Base-by-base conservation (phyloP, 768 basidiomycete species). In the Suillus subalutaceus region DNA sequence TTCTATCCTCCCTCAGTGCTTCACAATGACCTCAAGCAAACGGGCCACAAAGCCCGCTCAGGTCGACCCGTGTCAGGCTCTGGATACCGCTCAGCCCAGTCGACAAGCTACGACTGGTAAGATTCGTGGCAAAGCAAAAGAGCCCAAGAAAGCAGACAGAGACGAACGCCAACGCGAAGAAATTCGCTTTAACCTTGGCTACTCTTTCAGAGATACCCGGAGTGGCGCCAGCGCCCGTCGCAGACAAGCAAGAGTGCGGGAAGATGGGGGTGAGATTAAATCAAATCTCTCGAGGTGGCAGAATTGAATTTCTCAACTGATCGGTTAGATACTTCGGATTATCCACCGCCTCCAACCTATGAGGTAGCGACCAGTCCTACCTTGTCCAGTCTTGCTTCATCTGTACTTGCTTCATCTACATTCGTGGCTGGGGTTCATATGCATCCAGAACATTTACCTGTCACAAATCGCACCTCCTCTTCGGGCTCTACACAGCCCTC, bases 271-370 rank as follows among this genome's bases (percentile, higher is more conserved):
- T 80, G 46, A 62, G 67, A 64, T 43, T 60, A 43, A 57, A 60
- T 60, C 48, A 58, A 61, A 53, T n/a, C 12, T 50, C 63, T 30
- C 37, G 53, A 23, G n/a, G 41, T 50, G 23, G 13, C 37, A 30
- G 62, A 41, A 53, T 63, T 69, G 26, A 59, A 44, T 41, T 73
- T 71, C 72, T 68, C 48, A 66, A 37, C 56, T 67, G 37, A 78
- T 81, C 57, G 85, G 40, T 32, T 41, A 26, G 35, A 32, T 15
- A 74, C 63, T 41, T 64, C 88, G 35, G 85, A 91, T 72, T 90
- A 90, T 72, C 90, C 89, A 8, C 92, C 92, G 15, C 91, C 92
- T 35, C 86, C 90, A 15, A 91, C 92, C 70, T 86, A 87, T 67
- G 91, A 93, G 75, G 89, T 89, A 6, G 86, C 84, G 44, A 83